Conservation (phyloP, 805 yeast species). For the Clavispora carvajalis region DNA sequence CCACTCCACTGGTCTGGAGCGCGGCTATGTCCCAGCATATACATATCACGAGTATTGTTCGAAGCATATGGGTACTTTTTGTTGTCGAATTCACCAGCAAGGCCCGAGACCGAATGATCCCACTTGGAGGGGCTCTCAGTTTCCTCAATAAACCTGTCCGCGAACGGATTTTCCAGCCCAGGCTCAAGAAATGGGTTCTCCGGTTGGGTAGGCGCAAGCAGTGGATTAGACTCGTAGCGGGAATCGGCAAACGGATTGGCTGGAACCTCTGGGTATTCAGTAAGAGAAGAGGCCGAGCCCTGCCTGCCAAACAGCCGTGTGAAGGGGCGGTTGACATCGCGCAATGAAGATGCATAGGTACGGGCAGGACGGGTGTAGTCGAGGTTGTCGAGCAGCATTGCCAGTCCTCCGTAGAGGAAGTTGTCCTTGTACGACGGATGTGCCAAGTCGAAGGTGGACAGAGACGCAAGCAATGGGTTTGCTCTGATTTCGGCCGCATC, state of each 20-base stretch:
- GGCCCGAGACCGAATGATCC: too few relatives aligned
- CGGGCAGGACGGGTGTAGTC: constrained; percentile 3
- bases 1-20: not conserved
- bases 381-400: not conserved
- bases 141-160: not conserved
- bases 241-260: not conserved
- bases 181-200: constrained; percentile 9
- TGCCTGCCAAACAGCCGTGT: not conserved
- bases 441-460: constrained; percentile 10
- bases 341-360: not conserved
- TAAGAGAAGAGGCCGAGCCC: not conserved
- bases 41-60: too few relatives aligned
- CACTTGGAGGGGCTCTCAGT: too few relatives aligned
- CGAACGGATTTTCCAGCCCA: constrained; percentile 2
- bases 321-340: not conserved
- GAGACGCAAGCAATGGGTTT: constrained; percentile 23
- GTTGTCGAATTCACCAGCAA: too few relatives aligned
- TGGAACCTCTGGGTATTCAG: not conserved
- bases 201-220: constrained; percentile 1
- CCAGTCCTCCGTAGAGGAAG: not conserved
- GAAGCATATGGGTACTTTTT: too few relatives aligned
- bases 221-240: not conserved
- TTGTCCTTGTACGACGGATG: not conserved
- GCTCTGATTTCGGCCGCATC: constrained; percentile 19
- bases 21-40: too few relatives aligned